These are phyloP conservation scores for Porcisia hertigi DNA, from an alignment of 208 protist species.

Conservation along the genomic window DNA sequence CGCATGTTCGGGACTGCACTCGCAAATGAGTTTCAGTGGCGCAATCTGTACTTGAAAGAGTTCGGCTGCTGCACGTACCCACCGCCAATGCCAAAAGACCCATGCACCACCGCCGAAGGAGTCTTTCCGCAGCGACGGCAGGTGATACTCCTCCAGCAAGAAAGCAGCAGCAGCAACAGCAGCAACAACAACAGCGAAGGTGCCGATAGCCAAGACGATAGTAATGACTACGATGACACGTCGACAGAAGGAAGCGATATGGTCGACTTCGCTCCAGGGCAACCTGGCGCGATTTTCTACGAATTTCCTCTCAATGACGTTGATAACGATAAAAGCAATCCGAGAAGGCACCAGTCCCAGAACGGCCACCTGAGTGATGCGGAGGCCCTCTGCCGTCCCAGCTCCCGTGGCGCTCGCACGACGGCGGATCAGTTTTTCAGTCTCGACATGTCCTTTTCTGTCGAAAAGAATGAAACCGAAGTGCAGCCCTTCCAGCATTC, in stretches of 20 bases:
- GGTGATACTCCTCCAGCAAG: conserved; percentile 6
- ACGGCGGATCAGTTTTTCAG: conserved; percentile 25
- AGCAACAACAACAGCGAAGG: conserved; percentile 13
- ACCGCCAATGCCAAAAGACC: conserved; percentile 70
- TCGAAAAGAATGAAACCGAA: neutral
- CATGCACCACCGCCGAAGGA: conserved; percentile 41
- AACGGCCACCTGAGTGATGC: neutral
- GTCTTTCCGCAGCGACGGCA: conserved; percentile 27
- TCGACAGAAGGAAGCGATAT: conserved; percentile 12
- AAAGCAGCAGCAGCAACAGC: conserved; percentile 20
- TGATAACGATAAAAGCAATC: neutral
- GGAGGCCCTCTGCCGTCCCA: too few relatives aligned
- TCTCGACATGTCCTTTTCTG: conserved; percentile 14
- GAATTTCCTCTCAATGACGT: neutral
- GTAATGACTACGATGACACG: conserved; percentile 5
- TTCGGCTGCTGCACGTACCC: conserved; percentile 75
- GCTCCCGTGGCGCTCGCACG: neutral
- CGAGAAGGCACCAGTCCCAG: neutral
- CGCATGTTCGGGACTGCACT: conserved; percentile 44
- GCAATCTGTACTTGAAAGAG: conserved; percentile 77
- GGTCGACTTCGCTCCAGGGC: neutral
- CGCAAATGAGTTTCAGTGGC: conserved; percentile 85
- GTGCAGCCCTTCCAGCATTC: neutral
- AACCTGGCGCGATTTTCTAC: neutral
- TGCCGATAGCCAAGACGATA: neutral